Evolutionary conservation across 1,284 basidiomycete genomes (phyloP).

Genomic region (Thelephora terrestris): DNA sequence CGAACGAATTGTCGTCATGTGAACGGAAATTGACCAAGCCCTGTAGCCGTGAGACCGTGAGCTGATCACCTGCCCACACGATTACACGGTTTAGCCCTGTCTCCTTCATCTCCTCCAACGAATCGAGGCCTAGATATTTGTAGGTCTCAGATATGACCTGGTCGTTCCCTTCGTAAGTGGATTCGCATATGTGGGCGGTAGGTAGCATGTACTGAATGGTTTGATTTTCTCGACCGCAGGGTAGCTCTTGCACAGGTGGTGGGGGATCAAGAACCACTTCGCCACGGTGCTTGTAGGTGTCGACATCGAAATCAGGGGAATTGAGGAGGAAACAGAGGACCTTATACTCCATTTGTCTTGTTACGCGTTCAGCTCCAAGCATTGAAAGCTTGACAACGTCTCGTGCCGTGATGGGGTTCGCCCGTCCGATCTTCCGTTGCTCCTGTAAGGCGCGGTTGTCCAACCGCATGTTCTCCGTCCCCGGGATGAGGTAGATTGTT

Average conservation of each 20-base stretch:
- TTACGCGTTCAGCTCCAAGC: slow-evolving; percentile 10
- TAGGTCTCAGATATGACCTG: slow-evolving; percentile 16
- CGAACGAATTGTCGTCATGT: slow-evolving; percentile 14
- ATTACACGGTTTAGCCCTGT: slow-evolving; percentile 8
- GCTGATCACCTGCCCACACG: slow-evolving; percentile 17
- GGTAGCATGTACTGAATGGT: slow-evolving; percentile 23
- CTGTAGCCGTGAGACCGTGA: slow-evolving; percentile 13
- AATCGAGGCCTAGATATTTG: slow-evolving; percentile 7
- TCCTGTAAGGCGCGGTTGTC: slow-evolving; percentile 13
- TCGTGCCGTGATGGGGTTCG: slow-evolving; percentile 15
- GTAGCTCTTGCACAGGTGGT: slow-evolving; percentile 17
- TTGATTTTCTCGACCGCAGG: slow-evolving; percentile 16
- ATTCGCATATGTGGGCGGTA: slow-evolving; percentile 24
- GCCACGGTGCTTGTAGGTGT: slow-evolving; percentile 11
- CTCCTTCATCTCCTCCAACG: slow-evolving; percentile 7
- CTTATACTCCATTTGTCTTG: slow-evolving; percentile 4
- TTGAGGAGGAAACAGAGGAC: slow-evolving; percentile 5
- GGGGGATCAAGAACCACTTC: slow-evolving; percentile 15
- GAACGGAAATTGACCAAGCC: slow-evolving; percentile 12
- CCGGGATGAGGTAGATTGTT: slow-evolving; percentile 23
- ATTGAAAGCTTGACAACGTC: slow-evolving; percentile 15
- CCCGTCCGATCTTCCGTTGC: slow-evolving; percentile 13
- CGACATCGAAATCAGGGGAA: slow-evolving; percentile 8
- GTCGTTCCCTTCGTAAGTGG: slow-evolving; percentile 27
- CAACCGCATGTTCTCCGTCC: slow-evolving; percentile 11